Conservation (phyloP, 1,284 basidiomycete species). For the Trametes sp. region DNA sequence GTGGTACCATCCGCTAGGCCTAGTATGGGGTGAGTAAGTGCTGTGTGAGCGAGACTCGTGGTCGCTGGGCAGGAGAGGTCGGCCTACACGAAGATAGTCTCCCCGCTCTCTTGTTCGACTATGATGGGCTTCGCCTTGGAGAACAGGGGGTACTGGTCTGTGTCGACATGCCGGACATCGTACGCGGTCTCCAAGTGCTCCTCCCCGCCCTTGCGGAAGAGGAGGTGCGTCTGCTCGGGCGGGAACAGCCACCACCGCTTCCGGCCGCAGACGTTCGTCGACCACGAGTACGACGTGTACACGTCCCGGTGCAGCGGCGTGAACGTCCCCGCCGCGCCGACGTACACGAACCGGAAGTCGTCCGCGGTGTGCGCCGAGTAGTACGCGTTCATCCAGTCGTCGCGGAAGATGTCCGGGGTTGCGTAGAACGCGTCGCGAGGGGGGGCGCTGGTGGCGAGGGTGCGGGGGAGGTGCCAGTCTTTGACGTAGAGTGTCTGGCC, state of each 20-base stretch:
- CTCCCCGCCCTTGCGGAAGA: conserved; percentile 36
- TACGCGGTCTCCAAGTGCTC: conserved; percentile 34
- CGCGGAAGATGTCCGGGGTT: conserved; percentile 41
- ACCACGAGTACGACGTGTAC: conserved; percentile 45
- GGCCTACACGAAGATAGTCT: conserved; percentile 44
- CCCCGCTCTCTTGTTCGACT: conserved; percentile 39
- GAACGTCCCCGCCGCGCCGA: conserved; percentile 40
- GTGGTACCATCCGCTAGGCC: conserved; percentile 45
- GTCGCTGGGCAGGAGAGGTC: background rate
- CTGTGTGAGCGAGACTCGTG: background rate
- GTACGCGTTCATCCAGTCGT: conserved; percentile 46
- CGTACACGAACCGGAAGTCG: conserved; percentile 45
- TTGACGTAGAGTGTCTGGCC: conserved; percentile 41
- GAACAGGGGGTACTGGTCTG: conserved; percentile 30
- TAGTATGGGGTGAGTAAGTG: conserved; percentile 9
- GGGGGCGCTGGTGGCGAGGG: background rate
- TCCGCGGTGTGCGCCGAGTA: conserved; percentile 40
- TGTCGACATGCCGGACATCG: conserved; percentile 39
- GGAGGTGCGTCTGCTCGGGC: conserved; percentile 37
- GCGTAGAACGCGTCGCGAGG: conserved; percentile 33
- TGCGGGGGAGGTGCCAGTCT: conserved; percentile 43
- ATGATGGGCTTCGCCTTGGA: conserved; percentile 34
- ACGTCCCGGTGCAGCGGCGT: conserved; percentile 44
- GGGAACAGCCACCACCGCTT: conserved; percentile 46
- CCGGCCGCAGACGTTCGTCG: conserved; percentile 41